Percentiles rank a stretch among this genome's conserved stretches.
Conservation (phyloP, 108 stramenopile genomes). For the Poteriospumella lacustris region DNA sequence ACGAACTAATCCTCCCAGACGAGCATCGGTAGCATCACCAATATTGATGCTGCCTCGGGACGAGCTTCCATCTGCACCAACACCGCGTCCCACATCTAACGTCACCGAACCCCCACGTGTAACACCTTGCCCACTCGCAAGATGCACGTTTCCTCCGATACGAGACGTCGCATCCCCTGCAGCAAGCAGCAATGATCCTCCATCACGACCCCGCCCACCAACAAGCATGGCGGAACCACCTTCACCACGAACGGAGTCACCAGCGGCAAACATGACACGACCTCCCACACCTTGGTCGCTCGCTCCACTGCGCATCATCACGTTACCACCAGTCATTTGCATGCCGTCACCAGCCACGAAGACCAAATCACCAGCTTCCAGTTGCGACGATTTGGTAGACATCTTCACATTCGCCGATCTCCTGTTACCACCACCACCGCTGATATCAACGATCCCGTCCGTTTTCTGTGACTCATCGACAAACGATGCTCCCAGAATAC, state of each 20-base stretch:
- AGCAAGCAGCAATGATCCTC: neutral
- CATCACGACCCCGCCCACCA: neutral
- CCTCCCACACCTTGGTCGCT: neutral
- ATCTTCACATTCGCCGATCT: too few species aligned
- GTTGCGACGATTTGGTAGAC: too few species aligned
- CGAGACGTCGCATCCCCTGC: neutral
- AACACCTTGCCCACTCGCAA: neutral
- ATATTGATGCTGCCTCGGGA: too few species aligned
- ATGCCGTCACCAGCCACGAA: neutral
- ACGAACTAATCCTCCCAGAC: too few species aligned
- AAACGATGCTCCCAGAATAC: too few species aligned
- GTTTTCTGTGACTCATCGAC: too few species aligned
- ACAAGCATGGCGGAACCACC: neutral
- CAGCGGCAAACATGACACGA: neutral
- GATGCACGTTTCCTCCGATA: slow-evolving; percentile 1
- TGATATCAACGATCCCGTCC: too few species aligned
- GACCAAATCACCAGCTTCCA: neutral
- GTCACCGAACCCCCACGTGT: neutral
- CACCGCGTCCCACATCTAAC: too few species aligned
- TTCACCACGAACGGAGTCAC: neutral
- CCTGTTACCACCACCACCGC: too few species aligned
- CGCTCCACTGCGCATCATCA: neutral
- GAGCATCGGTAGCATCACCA: too few species aligned
- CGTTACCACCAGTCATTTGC: slow-evolving; percentile 6
- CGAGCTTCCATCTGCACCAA: too few species aligned